Conservation (phyloP, 2,329 filamentous ascomycete genomes). For the Cordyceps javanica region DNA sequence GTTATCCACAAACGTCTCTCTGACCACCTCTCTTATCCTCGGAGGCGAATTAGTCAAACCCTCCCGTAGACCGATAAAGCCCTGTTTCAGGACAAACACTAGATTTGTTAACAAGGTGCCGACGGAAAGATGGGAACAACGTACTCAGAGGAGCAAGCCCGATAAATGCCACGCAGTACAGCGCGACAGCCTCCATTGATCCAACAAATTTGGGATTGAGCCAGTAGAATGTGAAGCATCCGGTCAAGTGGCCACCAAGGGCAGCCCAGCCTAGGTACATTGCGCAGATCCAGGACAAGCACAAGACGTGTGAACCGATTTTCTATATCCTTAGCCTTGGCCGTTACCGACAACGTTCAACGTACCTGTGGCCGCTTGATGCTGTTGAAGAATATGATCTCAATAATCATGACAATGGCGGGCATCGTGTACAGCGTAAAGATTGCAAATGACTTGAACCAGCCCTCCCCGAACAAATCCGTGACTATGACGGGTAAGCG, state of each 20-base stretch:
- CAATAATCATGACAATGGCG: slow-evolving; percentile 37
- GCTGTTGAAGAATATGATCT: slow-evolving; percentile 46
- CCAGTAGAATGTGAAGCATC: slow-evolving; percentile 44
- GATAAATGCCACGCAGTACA: slow-evolving; percentile 40
- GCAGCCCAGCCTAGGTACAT: slow-evolving; percentile 46
- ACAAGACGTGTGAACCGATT: slow-evolving; percentile 36
- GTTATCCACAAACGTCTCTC: not conserved
- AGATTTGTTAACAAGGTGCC: not conserved
- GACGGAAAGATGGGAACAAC: slow-evolving; percentile 18
- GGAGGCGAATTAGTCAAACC: not conserved
- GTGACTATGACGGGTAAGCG: slow-evolving; percentile 30
- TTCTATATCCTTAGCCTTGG: slow-evolving; percentile 29
- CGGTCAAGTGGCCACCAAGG: slow-evolving; percentile 40
- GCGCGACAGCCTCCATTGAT: slow-evolving; percentile 36
- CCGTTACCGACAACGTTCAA: accelerated
- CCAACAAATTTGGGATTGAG: slow-evolving; percentile 40
- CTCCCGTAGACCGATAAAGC: slow-evolving; percentile 45
- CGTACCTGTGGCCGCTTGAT: slow-evolving; percentile 45
- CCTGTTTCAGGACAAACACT: slow-evolving; percentile 46
- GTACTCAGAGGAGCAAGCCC: slow-evolving; percentile 38
- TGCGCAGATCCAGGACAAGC: slow-evolving; percentile 33
- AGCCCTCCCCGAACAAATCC: slow-evolving; percentile 41
- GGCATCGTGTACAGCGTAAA: slow-evolving; percentile 40
- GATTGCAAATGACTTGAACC: slow-evolving; percentile 40
- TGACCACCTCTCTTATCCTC: not conserved